phyloP scores from a whole-genome alignment of 2,329 filamentous ascomycete species.

The Talaromyces atroroseus region DNA sequence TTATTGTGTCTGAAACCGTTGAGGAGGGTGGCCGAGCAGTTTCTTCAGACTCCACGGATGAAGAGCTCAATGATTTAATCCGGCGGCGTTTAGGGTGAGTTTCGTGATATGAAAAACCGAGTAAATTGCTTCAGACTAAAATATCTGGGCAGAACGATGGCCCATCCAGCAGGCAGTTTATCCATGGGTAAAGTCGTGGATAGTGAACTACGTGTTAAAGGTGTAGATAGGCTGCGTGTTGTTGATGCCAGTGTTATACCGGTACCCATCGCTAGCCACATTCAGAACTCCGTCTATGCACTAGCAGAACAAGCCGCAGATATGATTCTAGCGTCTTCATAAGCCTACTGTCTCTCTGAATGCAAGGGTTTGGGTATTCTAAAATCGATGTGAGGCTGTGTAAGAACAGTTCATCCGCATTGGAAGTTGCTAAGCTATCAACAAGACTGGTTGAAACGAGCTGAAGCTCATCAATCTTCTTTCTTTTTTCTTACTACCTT shows the following conservation, averaged over 20 bases:
- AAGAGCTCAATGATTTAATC: conserved; percentile 3
- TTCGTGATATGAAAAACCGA: not conserved
- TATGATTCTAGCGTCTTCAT: not conserved
- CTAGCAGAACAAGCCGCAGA: conserved; percentile 1
- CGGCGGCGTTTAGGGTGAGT: conserved; percentile 1
- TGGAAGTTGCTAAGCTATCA: too few species aligned
- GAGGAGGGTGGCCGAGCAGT: conserved; percentile 1
- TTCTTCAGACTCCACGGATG: conserved; percentile 5
- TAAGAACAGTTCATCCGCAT: too few species aligned
- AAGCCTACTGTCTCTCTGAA: too few species aligned
- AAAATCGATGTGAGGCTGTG: too few species aligned
- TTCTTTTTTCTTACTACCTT: too few species aligned
- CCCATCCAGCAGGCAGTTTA: conserved; percentile 11
- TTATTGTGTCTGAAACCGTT: conserved; percentile 8
- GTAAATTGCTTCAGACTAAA: too few species aligned
- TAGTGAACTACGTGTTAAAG: conserved; percentile 12
- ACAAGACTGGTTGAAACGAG: too few species aligned
- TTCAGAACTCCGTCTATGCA: not conserved
- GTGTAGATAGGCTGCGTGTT: conserved; percentile 5
- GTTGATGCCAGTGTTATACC: conserved; percentile 4
- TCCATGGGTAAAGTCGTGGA: conserved; percentile 16
- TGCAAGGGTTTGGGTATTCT: too few species aligned
- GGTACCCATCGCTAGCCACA: not conserved
- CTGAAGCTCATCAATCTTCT: too few species aligned
- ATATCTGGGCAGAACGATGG: conserved; percentile 4